Evolutionary conservation across 139 green algal genomes (phyloP).

Genomic region (Trebouxia sp.): DNA sequence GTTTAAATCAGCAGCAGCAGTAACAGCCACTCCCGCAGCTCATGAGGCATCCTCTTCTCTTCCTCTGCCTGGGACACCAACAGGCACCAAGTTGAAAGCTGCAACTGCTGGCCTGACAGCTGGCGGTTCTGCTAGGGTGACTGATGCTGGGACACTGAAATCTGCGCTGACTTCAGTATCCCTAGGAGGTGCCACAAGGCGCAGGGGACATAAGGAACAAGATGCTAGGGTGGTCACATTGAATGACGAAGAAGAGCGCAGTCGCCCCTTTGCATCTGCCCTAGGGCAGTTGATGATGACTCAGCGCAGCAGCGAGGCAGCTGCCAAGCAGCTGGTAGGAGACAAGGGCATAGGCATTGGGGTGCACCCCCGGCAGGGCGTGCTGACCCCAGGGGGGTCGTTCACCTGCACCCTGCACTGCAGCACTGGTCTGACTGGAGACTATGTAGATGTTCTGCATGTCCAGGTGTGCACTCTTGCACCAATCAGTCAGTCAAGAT

Average conservation of each 20-base stretch:
- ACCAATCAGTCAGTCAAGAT: no score
- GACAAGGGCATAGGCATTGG: not conserved
- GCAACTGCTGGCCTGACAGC: not conserved
- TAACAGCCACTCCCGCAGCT: no score
- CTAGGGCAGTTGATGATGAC: constrained; percentile 2
- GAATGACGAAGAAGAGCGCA: not conserved
- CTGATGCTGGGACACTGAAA: no score
- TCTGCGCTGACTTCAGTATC: no score
- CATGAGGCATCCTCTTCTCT: not conserved
- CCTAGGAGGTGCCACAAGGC: no score
- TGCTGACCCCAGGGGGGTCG: not conserved
- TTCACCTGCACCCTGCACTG: constrained; percentile 31
- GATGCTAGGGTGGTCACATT: not conserved
- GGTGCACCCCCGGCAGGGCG: not conserved
- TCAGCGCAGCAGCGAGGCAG: constrained; percentile 13
- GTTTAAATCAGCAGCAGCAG: no score
- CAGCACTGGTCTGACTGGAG: constrained; percentile 60
- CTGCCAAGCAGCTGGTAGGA: not conserved
- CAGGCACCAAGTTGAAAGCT: not conserved
- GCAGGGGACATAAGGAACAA: not conserved
- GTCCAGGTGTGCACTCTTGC: constrained; percentile 36
- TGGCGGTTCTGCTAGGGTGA: not conserved
- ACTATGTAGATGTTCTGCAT: constrained; percentile 61
- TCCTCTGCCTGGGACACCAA: not conserved
- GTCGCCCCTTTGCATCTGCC: constrained; percentile 2